phyloP scores from a whole-genome alignment of 1,139 yeast genomes.

The Debaryomycetaceae sp. region DNA sequence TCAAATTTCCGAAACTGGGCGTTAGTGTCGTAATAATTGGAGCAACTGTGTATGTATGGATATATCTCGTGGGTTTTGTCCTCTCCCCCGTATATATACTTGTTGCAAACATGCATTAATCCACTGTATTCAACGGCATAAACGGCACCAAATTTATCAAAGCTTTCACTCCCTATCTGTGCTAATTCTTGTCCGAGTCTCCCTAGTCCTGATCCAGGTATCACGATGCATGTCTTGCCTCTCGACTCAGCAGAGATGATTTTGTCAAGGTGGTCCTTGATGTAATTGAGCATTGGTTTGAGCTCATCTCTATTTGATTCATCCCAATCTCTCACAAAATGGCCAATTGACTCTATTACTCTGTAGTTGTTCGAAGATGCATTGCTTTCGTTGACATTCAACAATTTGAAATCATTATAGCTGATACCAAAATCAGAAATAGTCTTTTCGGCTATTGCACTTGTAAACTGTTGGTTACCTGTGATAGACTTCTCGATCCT shows the following conservation, averaged over 20 bases:
- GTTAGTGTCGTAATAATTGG: slow-evolving; percentile 54
- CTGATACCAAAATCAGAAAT: slow-evolving; percentile 38
- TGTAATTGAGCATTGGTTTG: slow-evolving; percentile 49
- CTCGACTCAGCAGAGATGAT: slow-evolving; percentile 23
- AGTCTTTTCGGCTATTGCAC: slow-evolving; percentile 41
- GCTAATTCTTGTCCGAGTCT: slow-evolving; percentile 65
- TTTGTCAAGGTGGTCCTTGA: slow-evolving; percentile 29
- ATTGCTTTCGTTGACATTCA: slow-evolving; percentile 13
- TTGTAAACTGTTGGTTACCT: slow-evolving; percentile 45
- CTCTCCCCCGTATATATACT: slow-evolving; percentile 42
- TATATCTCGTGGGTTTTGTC: slow-evolving; percentile 26
- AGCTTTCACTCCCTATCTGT: slow-evolving; percentile 14
- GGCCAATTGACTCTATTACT: slow-evolving; percentile 71
- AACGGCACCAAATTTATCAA: slow-evolving; percentile 36
- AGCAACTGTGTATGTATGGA: slow-evolving; percentile 73
- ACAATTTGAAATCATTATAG: slow-evolving; percentile 35
- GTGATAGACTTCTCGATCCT: slow-evolving; percentile 42
- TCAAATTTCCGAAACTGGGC: slow-evolving; percentile 53
- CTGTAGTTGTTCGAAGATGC: slow-evolving; percentile 44
- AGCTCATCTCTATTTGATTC: slow-evolving; percentile 43
- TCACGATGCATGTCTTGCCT: slow-evolving; percentile 46
- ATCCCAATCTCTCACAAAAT: slow-evolving; percentile 74
- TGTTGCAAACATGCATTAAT: slow-evolving; percentile 63
- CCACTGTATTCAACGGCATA: slow-evolving; percentile 73
- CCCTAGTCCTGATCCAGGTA: slow-evolving; percentile 84